Base-by-base conservation (phyloP, 345 rosid genomes). In the Xanthoceras sorbifolium region DNA sequence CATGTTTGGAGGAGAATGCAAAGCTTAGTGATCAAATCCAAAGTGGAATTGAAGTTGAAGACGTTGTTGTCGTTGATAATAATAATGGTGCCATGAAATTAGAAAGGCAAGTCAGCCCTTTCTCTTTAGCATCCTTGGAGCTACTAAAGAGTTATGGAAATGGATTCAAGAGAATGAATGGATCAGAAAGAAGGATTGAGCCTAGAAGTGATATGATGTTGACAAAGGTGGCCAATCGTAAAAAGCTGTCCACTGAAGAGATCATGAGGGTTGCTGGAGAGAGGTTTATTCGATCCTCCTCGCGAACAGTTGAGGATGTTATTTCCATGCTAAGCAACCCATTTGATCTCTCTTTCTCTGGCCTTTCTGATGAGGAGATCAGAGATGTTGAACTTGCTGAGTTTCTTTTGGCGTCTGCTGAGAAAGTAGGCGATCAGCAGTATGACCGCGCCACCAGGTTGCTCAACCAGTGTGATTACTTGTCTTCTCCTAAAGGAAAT, bases 191-290 rank as follows among this genome's bases (percentile, higher is more conserved):
- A 63, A 61, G 71, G 20, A 68, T 81, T 38, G 74, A 86, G 23
- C 68, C 62, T 48, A 59, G 77, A 38, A 64, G 9, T 77, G 77
- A 70, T n/a, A 34, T 23, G 28, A 52, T 34, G 42, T 36, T 48
- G 9, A 22, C 55, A 25, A 50, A 40, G 61, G 67, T 28, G 17
- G 65, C 59, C 12, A 60, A 26, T 3, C 31, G 52, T 38, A 10
- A 6, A 34, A 82, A 20, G 38, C 44, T 82, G 32, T 86, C 90
- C 0, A 59, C 82, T 7, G 87, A 85, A 78, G 87, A 85, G 38
- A 71, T 86, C 77, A 72, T 86, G 62, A 85, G 86, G 69, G 59
- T 85, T 48, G 91, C 91, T 10, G 89, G 87, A 34, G 88, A 76
- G 17, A 86, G 82, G 59, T 86, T 89, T 76, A 55, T 86, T 34